phyloP scores from a whole-genome alignment of 2,329 filamentous ascomycete species.

The Coniosporium tulheliwenetii region DNA sequence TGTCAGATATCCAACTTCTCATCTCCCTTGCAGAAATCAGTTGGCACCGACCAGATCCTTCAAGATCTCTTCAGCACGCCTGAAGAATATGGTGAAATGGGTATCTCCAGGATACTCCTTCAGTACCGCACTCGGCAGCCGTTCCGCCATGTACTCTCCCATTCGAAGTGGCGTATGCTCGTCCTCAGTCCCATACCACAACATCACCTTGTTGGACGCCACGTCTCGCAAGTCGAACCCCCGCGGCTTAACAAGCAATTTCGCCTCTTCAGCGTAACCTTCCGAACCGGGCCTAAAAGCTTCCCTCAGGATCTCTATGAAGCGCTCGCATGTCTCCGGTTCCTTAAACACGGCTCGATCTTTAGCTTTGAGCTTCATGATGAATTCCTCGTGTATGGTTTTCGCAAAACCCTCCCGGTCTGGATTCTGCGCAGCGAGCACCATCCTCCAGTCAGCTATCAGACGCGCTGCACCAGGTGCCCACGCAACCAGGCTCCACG shows the following conservation, averaged over 20 bases:
- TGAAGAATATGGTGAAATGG: background rate
- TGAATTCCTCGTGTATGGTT: background rate
- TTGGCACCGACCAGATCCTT: background rate
- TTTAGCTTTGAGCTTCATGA: conserved; percentile 3
- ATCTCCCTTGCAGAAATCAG: no score
- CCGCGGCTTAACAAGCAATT: conserved; percentile 13
- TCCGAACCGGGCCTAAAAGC: conserved; percentile 12
- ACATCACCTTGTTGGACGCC: conserved; percentile 8
- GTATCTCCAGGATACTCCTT: background rate
- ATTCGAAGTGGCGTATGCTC: conserved; percentile 9
- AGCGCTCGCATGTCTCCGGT: conserved; percentile 7
- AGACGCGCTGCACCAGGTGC: background rate
- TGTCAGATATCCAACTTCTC: no score
- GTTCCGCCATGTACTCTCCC: background rate
- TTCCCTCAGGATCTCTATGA: conserved; percentile 13
- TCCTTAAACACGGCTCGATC: conserved; percentile 8
- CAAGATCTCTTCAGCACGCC: background rate
- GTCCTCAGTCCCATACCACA: conserved; percentile 20
- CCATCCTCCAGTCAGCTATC: background rate
- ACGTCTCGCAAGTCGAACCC: conserved; percentile 16
- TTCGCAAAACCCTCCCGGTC: background rate
- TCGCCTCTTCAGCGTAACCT: conserved; percentile 15
- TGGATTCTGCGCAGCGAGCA: background rate
- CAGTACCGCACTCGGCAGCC: background rate
- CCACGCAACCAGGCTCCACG: conserved; percentile 6